phyloP scores from a whole-genome alignment of 2,329 filamentous ascomycete genomes.

The Pezicula neosporulosa region DNA sequence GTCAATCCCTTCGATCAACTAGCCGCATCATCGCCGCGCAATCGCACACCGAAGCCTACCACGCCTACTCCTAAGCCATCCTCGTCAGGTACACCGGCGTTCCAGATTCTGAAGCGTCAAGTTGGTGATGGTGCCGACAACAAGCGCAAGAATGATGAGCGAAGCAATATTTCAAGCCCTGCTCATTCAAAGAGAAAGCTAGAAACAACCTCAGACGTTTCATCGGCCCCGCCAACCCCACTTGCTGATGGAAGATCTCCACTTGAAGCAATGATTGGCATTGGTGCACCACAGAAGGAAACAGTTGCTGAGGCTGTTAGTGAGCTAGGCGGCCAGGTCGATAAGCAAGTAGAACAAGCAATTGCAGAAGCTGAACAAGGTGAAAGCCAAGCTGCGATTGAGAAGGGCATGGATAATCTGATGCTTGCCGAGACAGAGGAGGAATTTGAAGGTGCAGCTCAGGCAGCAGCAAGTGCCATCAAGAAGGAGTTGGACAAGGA shows the following conservation, averaged over 20 bases:
- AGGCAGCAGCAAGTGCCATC: constrained; percentile 43
- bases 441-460: constrained; percentile 49
- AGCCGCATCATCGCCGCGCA: constrained; percentile 61
- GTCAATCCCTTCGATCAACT: constrained; percentile 71
- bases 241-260: constrained; percentile 33
- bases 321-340: constrained; percentile 58
- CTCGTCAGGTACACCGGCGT: constrained; percentile 15
- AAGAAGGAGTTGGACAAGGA: constrained; percentile 53
- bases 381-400: constrained; percentile 44
- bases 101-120: constrained; percentile 29
- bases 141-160: constrained; percentile 26
- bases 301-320: constrained; percentile 69
- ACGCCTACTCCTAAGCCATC: constrained; percentile 34
- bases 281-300: constrained; percentile 44
- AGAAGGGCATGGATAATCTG: constrained; percentile 46
- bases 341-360: constrained; percentile 62
- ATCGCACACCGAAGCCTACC: constrained; percentile 46
- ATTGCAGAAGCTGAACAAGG: constrained; percentile 48
- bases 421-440: constrained; percentile 48
- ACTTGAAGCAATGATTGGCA: constrained; percentile 27
- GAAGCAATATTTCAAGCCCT: constrained; percentile 19
- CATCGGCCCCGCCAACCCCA: constrained; percentile 21
- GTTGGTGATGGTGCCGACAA: constrained; percentile 23
- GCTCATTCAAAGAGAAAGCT: constrained; percentile 25
- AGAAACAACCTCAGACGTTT: constrained; percentile 16